These are phyloP conservation scores for Rubus parviflorus DNA, from an alignment of 306 rosid species.

Conservation along the genomic window DNA sequence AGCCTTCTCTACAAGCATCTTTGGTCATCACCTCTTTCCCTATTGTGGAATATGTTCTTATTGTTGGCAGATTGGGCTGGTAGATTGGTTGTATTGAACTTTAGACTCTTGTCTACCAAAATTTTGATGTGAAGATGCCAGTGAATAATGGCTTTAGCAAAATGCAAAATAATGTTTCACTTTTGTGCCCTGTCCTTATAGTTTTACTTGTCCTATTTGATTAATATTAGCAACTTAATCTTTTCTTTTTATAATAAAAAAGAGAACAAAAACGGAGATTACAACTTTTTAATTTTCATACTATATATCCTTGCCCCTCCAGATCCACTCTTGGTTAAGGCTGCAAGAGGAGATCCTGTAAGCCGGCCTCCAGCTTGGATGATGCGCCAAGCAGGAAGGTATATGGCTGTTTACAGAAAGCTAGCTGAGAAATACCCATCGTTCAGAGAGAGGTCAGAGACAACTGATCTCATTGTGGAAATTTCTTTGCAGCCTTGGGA, in stretches of 20 bases:
- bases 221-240: neutral
- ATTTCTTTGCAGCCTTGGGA: conserved; percentile 99
- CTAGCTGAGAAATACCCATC: conserved; percentile 95
- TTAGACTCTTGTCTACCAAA: neutral
- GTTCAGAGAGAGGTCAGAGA: conserved; percentile 97
- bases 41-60: neutral
- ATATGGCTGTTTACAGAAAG: conserved; percentile 94
- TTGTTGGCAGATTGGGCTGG: neutral
- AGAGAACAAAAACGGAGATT: neutral
- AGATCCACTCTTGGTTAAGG: conserved; percentile 95
- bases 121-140: neutral
- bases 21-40: neutral
- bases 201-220: neutral
- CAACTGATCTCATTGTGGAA: conserved; percentile 97
- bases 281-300: neutral
- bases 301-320: neutral
- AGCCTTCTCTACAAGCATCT: neutral
- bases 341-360: conserved; percentile 90
- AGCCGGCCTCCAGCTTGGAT: conserved; percentile 98
- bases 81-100: neutral
- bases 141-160: neutral
- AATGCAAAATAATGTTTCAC: neutral
- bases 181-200: neutral
- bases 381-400: conserved; percentile 99
- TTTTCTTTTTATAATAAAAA: neutral